A percentile compares a stretch with the other conserved stretches of the same genome.
These are phyloP conservation scores for Wickerhamomyces chambardii DNA, from an alignment of 805 yeast genomes.

Conservation along the genomic window DNA sequence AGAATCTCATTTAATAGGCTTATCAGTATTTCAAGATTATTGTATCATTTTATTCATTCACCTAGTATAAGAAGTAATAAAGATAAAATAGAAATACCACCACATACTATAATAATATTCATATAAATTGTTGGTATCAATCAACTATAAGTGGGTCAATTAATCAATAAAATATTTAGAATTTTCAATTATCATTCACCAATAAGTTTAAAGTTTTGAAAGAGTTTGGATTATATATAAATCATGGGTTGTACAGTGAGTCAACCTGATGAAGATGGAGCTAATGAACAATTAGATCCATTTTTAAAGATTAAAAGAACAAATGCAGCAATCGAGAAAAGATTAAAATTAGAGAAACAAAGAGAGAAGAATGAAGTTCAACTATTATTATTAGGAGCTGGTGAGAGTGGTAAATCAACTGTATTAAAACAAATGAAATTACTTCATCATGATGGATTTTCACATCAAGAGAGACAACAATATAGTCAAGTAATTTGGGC, in stretches of 20 bases:
- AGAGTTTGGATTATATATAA: background rate
- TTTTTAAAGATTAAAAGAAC: slow-evolving; percentile 43
- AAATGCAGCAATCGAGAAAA: slow-evolving; percentile 58
- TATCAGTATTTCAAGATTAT: no score
- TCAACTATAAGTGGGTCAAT: no score
- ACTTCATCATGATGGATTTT: slow-evolving; percentile 79
- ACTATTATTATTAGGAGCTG: slow-evolving; percentile 81
- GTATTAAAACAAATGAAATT: slow-evolving; percentile 84
- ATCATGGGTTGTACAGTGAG: slow-evolving; percentile 70
- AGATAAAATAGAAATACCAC: no score
- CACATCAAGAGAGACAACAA: slow-evolving; percentile 67
- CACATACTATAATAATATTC: no score
- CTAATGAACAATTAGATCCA: slow-evolving; percentile 38
- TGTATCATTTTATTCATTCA: no score
- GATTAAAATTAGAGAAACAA: slow-evolving; percentile 41
- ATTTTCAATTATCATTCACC: no score
- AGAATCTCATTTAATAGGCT: no score
- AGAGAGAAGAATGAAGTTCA: slow-evolving; percentile 54
- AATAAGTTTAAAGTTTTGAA: no score
- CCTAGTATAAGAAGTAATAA: no score
- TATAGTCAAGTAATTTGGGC: slow-evolving; percentile 90
- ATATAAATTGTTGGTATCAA: no score
- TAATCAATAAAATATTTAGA: no score
- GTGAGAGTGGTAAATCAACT: slow-evolving; percentile 92
- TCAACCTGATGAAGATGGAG: slow-evolving; percentile 16